Evolutionary conservation across 2,329 filamentous ascomycete species (phyloP), one percentile per base, ranked within the genome.

Genomic region (Tetracladium maxilliforme): DNA sequence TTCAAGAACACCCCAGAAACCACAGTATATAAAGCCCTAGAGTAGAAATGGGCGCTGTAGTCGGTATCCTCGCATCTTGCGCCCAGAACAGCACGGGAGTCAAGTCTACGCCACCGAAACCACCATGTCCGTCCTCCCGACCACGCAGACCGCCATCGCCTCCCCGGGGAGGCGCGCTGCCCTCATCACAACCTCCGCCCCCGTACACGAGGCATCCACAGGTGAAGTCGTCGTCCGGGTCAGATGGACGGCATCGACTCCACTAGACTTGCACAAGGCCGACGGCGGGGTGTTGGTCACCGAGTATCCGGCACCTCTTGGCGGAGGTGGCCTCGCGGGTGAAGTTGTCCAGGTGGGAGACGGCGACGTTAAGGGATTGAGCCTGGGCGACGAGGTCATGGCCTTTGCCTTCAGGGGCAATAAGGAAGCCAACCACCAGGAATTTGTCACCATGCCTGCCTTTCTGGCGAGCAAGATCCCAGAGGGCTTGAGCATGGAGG

Each of bases 251-350:
- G 58, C 66, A 3, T 70, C 68, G 2, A 68, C 64, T 2, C 70
- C 70, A 0, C 48, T 75, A 0, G 67, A 75, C 35, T 48, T 75
- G 6, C 70, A 75, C 43, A 60, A 67, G 30, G 63, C 65, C 22
- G 67, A 73, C 35, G 67, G 69, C 18, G 66, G 64, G 1, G 48
- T 75, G 1, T 40, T 71, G 9, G 52, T 70, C 8, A 37, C 49
- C 15, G 45, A 44, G 7, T 48, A 56, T 14, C 67, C 67, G 1
- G 49, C 57, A 32, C 45, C 63, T 6, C 48, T 65, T 7, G 67
- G 68, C 17, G 57, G 59, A 27, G 54, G 58, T 13, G n/a, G n/a
- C n/a, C 46, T 54, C 4, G 64, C 57, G 5, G 70, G 70, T 4
- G 54, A 51, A 1, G 58, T 74, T 9, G 55, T 64, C 3, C 52